Percentiles rank a stretch among this genome's conserved stretches.
phyloP scores from a whole-genome alignment of 2,329 filamentous ascomycete genomes.

The Colletotrichum theobromicola region DNA sequence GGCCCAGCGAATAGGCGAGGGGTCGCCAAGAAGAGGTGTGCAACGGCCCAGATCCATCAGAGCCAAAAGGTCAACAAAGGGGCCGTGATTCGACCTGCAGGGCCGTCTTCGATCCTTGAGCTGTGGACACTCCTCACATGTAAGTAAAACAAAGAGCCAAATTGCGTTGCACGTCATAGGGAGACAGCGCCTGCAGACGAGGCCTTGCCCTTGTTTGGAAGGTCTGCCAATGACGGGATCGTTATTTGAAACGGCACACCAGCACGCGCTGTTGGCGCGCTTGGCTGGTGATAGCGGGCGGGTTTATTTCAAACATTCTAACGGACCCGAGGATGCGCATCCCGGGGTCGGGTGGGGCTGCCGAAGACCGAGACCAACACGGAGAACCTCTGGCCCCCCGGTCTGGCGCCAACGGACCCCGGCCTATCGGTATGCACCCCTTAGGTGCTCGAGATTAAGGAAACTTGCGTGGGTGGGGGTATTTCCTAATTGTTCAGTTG shows the following conservation, averaged over 20 bases:
- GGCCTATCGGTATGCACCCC: not conserved
- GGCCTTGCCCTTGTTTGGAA: not conserved
- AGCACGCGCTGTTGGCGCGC: not conserved
- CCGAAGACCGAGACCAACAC: constrained; percentile 12
- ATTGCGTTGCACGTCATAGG: constrained; percentile 14
- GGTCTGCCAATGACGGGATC: not conserved
- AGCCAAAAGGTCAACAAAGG: not conserved
- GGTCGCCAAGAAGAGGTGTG: not conserved
- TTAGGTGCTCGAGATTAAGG: constrained; percentile 5
- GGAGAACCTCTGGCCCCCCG: not conserved
- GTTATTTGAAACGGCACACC: constrained; percentile 12
- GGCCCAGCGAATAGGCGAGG: not conserved
- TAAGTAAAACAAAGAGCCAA: not conserved
- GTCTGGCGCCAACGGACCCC: not conserved
- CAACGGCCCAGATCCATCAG: not conserved
- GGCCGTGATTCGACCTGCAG: not conserved
- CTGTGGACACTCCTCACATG: not conserved
- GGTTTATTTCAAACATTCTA: constrained; percentile 14
- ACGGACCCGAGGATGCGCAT: constrained; percentile 4
- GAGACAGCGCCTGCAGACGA: not conserved
- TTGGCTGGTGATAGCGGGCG: not conserved
- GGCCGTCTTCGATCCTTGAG: not conserved
- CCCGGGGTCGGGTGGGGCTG: constrained; percentile 6
- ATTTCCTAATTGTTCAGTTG: not conserved
- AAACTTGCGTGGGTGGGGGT: constrained; percentile 6